Conservation (phyloP, 352 stramenopile genomes). For the Globisporangium camurandrum region DNA sequence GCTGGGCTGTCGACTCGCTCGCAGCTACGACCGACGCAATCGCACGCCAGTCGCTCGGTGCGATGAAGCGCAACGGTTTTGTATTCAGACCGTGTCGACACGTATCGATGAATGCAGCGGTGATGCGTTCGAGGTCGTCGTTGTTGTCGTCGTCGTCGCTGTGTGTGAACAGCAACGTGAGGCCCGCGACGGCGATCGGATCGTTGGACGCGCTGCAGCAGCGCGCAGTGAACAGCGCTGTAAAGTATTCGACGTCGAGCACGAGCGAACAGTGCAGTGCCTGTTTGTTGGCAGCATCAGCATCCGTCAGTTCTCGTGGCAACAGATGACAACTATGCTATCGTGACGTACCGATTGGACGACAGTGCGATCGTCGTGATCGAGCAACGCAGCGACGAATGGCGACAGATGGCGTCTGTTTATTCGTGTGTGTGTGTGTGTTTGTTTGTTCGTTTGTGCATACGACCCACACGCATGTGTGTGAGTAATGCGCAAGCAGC, state of each 20-base stretch:
- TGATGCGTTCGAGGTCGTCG: constrained; percentile 12
- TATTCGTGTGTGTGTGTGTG: not conserved
- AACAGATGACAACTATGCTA: too few relatives aligned
- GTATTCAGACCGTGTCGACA: constrained; percentile 5
- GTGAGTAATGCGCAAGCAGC: too few relatives aligned
- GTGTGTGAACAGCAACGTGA: constrained; percentile 17
- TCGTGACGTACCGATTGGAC: not conserved
- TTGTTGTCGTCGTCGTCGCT: not conserved
- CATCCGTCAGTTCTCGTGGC: not conserved
- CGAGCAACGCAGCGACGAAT: constrained; percentile 13
- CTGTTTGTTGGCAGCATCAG: not conserved
- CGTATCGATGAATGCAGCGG: constrained; percentile 22
- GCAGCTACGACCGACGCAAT: not conserved
- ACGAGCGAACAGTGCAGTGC: constrained; percentile 4
- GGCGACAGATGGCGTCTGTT: constrained; percentile 21
- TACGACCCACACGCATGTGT: too few relatives aligned
- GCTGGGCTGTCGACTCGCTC: not conserved
- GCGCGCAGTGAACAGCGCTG: not conserved
- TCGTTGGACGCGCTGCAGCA: not conserved
- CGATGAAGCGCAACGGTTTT: not conserved
- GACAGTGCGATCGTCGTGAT: not conserved
- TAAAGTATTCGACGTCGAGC: constrained; percentile 7
- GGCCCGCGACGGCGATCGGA: not conserved
- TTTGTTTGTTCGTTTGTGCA: too few relatives aligned
- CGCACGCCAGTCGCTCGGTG: constrained; percentile 2